These are phyloP conservation scores for Backusella morwellensis DNA, from an alignment of 192 early-diverging fungal genomes.

Conservation along the genomic window DNA sequence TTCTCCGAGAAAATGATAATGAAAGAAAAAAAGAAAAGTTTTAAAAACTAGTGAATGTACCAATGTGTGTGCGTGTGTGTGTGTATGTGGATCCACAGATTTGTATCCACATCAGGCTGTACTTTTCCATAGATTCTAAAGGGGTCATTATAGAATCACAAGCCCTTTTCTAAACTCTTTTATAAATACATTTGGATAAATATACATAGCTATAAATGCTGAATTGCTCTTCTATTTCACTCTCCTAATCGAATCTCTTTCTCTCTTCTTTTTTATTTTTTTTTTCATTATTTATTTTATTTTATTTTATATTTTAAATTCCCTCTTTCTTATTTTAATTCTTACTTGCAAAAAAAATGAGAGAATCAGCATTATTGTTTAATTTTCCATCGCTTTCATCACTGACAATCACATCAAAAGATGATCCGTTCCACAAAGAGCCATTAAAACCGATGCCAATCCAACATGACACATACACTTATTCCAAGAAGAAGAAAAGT, in stretches of 20 bases:
- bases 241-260: neutral
- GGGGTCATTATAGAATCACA: constrained; percentile 5
- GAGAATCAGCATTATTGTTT: neutral
- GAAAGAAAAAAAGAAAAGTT: neutral
- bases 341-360: neutral
- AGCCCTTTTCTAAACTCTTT: constrained; percentile 3
- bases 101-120: neutral
- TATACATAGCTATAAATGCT: neutral
- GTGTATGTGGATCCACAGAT: neutral
- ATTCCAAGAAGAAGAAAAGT: neutral
- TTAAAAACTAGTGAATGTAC: constrained; percentile 1
- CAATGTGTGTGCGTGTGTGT: neutral
- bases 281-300: neutral
- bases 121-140: constrained; percentile 6
- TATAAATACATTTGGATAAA: neutral
- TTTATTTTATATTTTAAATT: neutral
- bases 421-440: neutral
- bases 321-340: neutral
- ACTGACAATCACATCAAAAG: neutral
- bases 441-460: neutral
- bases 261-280: neutral
- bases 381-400: neutral
- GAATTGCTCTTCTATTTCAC: neutral
- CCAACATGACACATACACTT: neutral
- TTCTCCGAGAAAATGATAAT: constrained; percentile 8